Percentiles rank a stretch among this genome's conserved stretches.
Evolutionary conservation across 2,329 filamentous ascomycete genomes (phyloP).

Genomic region (Pseudogymnoascus sp.): DNA sequence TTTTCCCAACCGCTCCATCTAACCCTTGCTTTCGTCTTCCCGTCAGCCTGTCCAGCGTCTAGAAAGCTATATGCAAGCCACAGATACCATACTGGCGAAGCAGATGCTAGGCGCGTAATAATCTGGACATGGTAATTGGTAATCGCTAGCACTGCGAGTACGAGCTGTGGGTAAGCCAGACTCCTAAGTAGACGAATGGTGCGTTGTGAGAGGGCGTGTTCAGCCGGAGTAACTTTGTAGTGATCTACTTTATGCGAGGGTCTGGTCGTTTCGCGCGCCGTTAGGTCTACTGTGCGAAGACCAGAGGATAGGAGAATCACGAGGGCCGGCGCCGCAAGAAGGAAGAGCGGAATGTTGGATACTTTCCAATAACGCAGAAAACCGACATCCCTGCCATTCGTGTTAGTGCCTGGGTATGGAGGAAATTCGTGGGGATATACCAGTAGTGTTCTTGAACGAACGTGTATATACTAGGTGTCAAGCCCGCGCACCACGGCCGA

Average conservation of each 20-base stretch:
- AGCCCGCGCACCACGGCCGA: slow-evolving; percentile 65
- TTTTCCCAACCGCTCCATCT: slow-evolving; percentile 16
- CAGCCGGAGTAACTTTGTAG: slow-evolving; percentile 6
- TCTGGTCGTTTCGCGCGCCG: slow-evolving; percentile 11
- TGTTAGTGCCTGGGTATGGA: background rate
- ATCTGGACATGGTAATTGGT: slow-evolving; percentile 91
- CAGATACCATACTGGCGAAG: slow-evolving; percentile 84
- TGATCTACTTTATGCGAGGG: slow-evolving; percentile 10
- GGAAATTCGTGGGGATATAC: slow-evolving; percentile 41
- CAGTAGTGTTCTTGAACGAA: slow-evolving; percentile 90
- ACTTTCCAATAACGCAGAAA: slow-evolving; percentile 85
- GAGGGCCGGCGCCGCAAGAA: slow-evolving; percentile 73
- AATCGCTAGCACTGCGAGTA: slow-evolving; percentile 63
- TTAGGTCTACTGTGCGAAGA: slow-evolving; percentile 34
- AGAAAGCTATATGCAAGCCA: slow-evolving; percentile 52
- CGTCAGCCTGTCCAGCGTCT: slow-evolving; percentile 17
- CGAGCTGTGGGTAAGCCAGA: slow-evolving; percentile 62
- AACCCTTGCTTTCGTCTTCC: slow-evolving; percentile 19
- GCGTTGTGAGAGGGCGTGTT: background rate
- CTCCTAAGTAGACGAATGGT: slow-evolving; percentile 19
- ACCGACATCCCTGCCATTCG: slow-evolving; percentile 63
- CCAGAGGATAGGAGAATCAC: slow-evolving; percentile 57
- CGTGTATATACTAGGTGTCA: slow-evolving; percentile 79
- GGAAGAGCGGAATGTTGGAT: slow-evolving; percentile 78
- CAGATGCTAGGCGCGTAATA: slow-evolving; percentile 79